Evolutionary conservation across 352 stramenopile species (phyloP).

Genomic region (Pythium chondricola): DNA sequence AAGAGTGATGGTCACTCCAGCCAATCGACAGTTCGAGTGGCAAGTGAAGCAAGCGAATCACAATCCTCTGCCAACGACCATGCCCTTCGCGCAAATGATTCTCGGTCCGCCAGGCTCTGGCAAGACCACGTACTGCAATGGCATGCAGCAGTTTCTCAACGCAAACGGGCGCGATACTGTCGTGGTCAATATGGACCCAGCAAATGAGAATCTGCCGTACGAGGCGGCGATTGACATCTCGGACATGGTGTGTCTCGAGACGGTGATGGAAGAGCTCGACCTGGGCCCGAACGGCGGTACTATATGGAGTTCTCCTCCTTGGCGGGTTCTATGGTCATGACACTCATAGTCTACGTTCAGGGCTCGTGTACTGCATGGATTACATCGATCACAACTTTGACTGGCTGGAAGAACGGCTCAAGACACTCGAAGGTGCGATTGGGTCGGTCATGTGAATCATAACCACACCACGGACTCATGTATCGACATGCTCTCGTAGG

Average conservation of each 20-base stretch:
- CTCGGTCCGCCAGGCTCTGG: conserved; percentile 79
- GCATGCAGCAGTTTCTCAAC: conserved; percentile 93
- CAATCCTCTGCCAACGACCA: conserved; percentile 5
- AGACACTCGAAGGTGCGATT: conserved; percentile 30
- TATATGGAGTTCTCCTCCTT: too few species aligned
- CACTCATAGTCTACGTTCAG: too few species aligned
- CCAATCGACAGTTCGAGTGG: neutral
- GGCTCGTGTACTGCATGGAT: conserved; percentile 99
- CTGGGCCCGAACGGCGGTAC: conserved; percentile 96
- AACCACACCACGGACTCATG: neutral
- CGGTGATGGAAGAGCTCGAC: conserved; percentile 91
- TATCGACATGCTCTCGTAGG: conserved; percentile 39
- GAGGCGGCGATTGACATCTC: conserved; percentile 88
- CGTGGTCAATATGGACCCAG: conserved; percentile 98
- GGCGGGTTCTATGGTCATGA: too few species aligned
- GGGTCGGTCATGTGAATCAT: neutral
- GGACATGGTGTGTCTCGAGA: conserved; percentile 96
- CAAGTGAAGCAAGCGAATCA: neutral
- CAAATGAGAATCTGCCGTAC: conserved; percentile 91
- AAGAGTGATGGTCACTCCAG: too few species aligned
- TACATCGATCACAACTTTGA: conserved; percentile 98
- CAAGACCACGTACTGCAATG: conserved; percentile 99
- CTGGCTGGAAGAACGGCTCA: conserved; percentile 95
- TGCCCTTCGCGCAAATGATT: conserved; percentile 78
- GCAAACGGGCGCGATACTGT: conserved; percentile 62